Conservation (phyloP, 805 yeast species). For the Saturnispora sanitii region DNA sequence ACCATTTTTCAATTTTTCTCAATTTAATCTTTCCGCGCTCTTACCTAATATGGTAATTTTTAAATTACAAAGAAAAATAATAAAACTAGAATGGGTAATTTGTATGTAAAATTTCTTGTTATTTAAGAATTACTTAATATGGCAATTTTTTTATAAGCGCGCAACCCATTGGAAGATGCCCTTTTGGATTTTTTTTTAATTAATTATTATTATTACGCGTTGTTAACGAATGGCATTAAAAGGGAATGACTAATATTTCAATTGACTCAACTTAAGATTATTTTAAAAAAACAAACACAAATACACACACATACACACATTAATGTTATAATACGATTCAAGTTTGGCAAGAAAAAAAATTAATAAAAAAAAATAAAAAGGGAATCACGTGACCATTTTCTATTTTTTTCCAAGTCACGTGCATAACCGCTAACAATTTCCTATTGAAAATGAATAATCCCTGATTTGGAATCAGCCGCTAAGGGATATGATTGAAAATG, state of each 20-base stretch:
- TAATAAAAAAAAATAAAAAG: no score
- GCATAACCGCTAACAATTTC: background rate
- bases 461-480: background rate
- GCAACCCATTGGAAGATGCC: no score
- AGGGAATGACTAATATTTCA: no score
- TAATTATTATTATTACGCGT: no score
- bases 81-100: background rate
- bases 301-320: no score
- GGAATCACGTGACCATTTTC: no score
- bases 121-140: background rate
- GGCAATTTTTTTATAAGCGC: background rate
- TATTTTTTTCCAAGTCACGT: background rate
- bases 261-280: no score
- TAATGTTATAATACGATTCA: no score
- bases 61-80: background rate
- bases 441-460: background rate
- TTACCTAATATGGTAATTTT: slow-evolving; percentile 1
- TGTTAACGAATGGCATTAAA: no score
- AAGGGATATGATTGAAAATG: background rate
- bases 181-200: background rate
- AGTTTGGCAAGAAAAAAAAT: no score
- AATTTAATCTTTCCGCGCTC: slow-evolving; percentile 5
- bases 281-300: no score
- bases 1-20: no score
- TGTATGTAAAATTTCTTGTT: background rate